phyloP scores from a whole-genome alignment of 2,329 filamentous ascomycete genomes.

The Knoxdaviesia capensis region DNA sequence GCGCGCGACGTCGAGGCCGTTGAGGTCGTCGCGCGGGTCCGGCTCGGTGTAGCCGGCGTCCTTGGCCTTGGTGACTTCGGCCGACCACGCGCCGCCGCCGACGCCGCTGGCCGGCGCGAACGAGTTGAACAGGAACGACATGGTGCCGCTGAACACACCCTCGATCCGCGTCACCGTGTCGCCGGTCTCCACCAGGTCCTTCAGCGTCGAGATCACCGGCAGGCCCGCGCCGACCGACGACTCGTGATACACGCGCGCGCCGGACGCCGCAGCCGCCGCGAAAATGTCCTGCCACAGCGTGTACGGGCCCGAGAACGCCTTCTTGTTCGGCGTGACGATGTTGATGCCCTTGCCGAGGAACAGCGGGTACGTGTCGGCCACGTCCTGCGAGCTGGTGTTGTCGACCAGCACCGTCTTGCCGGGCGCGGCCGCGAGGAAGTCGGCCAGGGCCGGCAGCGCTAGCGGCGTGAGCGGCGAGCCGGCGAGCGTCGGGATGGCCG shows the following conservation, averaged over 20 bases:
- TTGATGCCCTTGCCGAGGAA: constrained; percentile 69
- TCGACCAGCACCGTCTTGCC: constrained; percentile 71
- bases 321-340: constrained; percentile 96
- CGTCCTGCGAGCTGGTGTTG: constrained; percentile 80
- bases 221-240: constrained; percentile 85
- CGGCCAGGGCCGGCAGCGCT: constrained; percentile 47
- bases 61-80: constrained; percentile 82
- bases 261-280: constrained; percentile 43
- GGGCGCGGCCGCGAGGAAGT: constrained; percentile 61
- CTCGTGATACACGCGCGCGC: constrained; percentile 84
- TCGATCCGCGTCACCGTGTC: constrained; percentile 85
- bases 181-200: constrained; percentile 85
- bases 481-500: constrained; percentile 40
- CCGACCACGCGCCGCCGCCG: constrained; percentile 63
- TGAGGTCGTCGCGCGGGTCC: constrained; percentile 70
- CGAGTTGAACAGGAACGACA: constrained; percentile 96
- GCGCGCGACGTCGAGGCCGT: constrained; percentile 77
- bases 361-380: constrained; percentile 65
- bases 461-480: constrained; percentile 43
- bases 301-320: constrained; percentile 73
- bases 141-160: constrained; percentile 92
- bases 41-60: constrained; percentile 83
- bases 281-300: constrained; percentile 81
- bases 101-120: constrained; percentile 59
- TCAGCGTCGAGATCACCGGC: constrained; percentile 80